Base-by-base conservation (phyloP, 2,329 filamentous ascomycete genomes). In the Microdochium paspali region DNA sequence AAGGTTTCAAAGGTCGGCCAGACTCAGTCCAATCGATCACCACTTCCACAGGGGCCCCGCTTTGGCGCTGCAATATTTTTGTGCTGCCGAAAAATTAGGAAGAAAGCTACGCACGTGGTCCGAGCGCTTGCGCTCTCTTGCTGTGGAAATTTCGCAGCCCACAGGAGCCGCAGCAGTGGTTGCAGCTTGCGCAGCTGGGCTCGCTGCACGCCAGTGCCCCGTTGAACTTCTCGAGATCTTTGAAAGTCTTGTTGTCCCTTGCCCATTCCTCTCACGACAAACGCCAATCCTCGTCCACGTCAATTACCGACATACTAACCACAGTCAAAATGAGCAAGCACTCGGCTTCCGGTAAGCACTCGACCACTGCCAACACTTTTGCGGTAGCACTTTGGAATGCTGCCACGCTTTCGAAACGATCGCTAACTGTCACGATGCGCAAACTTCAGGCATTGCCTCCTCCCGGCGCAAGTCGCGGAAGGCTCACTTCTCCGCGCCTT, bases 391-490 rank as follows among this genome's bases (percentile, higher is more conserved):
- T n/a, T 25, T 25, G 35, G 24, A 20, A 24, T 47, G 13, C 20
- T 43, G 13, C 25, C 18, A 15, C n/a, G 6, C 39, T 32, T 26
- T 21, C 20, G 44, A 45, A n/a, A 40, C 12, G 35, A 45, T 45
- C 23, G 10, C 44, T 32, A 3, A 28, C 44, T 49, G 52, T 40
- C 53, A 20, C 20, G 24, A 21, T 40, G 12, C 5, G 12, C 23
- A 20, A 46, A 40, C 35, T 40, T 21, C 15, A 59, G 58, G 55
- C 47, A 54, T 59, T 51, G 51, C 54, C 54, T 58, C 56, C 73
- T 95, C 90, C 68, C 84, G 91, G 77, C 86, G 91, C 79, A 98
- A 98, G 89, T 93, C 89, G 77, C 89, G 93, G 76, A 95, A 95
- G 82, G 87, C 89, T 70, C 91, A 98, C 82, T 98, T 95, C 84